phyloP scores from a whole-genome alignment of 352 stramenopile genomes.

The Globisporangium middletonii region DNA sequence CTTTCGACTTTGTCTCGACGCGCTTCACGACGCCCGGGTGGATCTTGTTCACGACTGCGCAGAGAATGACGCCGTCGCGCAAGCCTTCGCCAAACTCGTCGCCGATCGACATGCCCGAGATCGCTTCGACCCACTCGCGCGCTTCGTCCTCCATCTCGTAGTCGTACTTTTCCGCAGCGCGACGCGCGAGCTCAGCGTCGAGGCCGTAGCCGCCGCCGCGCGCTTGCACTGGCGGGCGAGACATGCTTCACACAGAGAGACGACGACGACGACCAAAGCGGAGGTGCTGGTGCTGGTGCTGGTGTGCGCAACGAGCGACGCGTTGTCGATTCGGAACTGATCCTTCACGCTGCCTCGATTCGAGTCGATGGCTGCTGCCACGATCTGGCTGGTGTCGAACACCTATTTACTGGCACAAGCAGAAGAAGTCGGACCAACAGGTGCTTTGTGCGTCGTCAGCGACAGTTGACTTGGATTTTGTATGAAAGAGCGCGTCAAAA shows the following conservation, averaged over 20 bases:
- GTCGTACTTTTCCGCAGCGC: conserved; percentile 85
- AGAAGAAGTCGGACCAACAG: too few relatives aligned
- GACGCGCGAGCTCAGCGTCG: conserved; percentile 84
- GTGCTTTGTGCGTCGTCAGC: too few relatives aligned
- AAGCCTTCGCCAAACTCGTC: conserved; percentile 77
- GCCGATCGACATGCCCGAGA: conserved; percentile 71
- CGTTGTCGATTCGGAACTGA: background rate
- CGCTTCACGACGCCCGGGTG: conserved; percentile 53
- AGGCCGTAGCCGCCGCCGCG: conserved; percentile 83
- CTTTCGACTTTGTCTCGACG: conserved; percentile 80
- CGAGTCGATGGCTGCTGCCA: background rate
- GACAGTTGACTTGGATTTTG: too few relatives aligned
- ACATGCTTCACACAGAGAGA: background rate
- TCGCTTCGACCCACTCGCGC: conserved; percentile 78
- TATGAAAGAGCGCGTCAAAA: too few relatives aligned
- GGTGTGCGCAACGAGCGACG: background rate
- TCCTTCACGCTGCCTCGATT: background rate
- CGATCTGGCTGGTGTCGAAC: background rate
- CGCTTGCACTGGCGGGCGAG: conserved; percentile 39
- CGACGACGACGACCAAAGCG: too few relatives aligned
- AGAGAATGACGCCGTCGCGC: conserved; percentile 79
- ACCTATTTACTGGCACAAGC: too few relatives aligned
- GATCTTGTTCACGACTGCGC: conserved; percentile 80
- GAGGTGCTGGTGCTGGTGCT: too few relatives aligned
- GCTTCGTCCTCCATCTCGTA: conserved; percentile 83